Conservation (phyloP, 129 eudicot genomes). For the Silybum marianum region DNA sequence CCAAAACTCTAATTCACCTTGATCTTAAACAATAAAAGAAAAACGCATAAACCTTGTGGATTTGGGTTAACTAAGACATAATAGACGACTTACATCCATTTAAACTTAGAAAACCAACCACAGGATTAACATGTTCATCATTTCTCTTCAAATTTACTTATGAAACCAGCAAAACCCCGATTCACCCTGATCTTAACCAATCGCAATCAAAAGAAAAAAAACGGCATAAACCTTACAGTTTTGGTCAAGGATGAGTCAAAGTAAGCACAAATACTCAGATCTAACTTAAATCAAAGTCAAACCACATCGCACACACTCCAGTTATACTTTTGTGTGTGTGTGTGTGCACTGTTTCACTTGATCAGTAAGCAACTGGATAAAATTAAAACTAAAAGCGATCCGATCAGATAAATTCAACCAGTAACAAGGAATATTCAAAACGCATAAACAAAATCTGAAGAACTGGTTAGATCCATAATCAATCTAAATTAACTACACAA, state of each 20-base stretch:
- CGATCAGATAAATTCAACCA: slow-evolving; percentile 8
- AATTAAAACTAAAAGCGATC: slow-evolving; percentile 8
- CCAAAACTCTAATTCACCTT: slow-evolving; percentile 11
- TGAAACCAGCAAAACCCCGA: slow-evolving; percentile 1
- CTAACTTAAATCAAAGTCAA: slow-evolving; percentile 16
- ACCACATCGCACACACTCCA: slow-evolving; percentile 16
- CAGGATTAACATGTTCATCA: background rate
- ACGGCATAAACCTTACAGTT: background rate
- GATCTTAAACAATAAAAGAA: background rate
- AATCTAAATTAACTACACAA: background rate
- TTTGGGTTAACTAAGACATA: background rate
- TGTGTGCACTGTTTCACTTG: background rate
- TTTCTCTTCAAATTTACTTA: background rate
- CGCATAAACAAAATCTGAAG: background rate
- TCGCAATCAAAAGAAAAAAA: background rate
- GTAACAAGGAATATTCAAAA: background rate
- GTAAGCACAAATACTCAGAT: slow-evolving; percentile 12
- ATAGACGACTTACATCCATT: background rate
- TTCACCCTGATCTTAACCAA: background rate
- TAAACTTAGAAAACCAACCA: background rate
- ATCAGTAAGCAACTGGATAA: background rate
- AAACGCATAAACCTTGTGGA: background rate
- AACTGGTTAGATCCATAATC: slow-evolving; percentile 23
- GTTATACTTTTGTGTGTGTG: background rate
- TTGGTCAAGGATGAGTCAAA: background rate